Percentiles rank a stretch among this genome's conserved stretches.
These are phyloP conservation scores for Fusarium pseudoanthophilum DNA, from an alignment of 2,329 filamentous ascomycete genomes.

Conservation along the genomic window DNA sequence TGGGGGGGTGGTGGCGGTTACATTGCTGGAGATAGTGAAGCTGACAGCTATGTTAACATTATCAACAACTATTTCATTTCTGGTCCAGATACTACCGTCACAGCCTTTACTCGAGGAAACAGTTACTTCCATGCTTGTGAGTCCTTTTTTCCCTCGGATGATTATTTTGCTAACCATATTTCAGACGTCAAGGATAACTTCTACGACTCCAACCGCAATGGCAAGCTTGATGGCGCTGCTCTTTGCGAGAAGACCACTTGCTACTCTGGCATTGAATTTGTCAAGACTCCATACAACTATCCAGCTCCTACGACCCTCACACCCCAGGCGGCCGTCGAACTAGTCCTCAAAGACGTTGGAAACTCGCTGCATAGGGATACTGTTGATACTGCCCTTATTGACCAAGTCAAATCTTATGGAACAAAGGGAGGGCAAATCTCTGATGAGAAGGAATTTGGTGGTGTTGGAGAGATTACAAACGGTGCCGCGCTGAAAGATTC, in stretches of 20 bases:
- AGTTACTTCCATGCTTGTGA: conserved; percentile 61
- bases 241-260: conserved; percentile 55
- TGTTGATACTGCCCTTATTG: conserved; percentile 56
- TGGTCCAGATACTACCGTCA: conserved; percentile 60
- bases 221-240: conserved; percentile 58
- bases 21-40: conserved; percentile 62
- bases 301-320: conserved; percentile 54
- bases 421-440: conserved; percentile 57
- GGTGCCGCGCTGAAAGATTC: conserved; percentile 55
- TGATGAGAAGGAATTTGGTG: conserved; percentile 57
- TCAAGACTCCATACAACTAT: conserved; percentile 54
- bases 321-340: conserved; percentile 53
- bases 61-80: conserved; percentile 68
- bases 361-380: conserved; percentile 57
- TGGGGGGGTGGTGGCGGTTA: conserved; percentile 66
- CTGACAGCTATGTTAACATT: conserved; percentile 61
- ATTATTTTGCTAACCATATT: not conserved
- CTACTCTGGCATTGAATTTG: conserved; percentile 60
- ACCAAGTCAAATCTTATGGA: conserved; percentile 58
- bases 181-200: conserved; percentile 61
- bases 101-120: conserved; percentile 66
- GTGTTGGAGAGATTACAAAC: conserved; percentile 51
- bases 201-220: conserved; percentile 62
- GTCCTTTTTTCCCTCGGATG: not conserved
- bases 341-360: conserved; percentile 54